These are phyloP conservation scores for Trametes sp. DNA, from an alignment of 1,284 basidiomycete genomes.

Conservation along the genomic window DNA sequence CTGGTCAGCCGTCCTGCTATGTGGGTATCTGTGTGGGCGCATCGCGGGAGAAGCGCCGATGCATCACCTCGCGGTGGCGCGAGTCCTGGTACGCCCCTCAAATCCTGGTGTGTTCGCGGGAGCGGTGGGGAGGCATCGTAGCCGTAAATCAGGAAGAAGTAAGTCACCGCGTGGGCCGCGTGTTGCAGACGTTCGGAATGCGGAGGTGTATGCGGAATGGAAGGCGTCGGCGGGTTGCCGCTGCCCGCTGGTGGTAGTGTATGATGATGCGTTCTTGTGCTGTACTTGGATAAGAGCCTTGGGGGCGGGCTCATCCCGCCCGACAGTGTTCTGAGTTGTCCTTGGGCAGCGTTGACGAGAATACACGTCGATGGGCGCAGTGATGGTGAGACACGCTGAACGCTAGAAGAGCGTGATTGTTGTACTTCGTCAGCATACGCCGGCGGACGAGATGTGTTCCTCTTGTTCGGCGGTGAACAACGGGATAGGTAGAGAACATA, in stretches of 20 bases:
- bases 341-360: background rate
- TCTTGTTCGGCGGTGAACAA: too few species aligned
- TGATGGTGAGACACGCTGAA: background rate
- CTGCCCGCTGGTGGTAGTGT: background rate
- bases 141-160: too few species aligned
- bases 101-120: background rate
- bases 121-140: background rate
- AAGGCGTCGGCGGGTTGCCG: background rate
- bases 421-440: background rate
- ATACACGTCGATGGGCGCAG: background rate
- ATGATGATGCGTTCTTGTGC: background rate
- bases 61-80: background rate
- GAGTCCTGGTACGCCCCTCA: background rate
- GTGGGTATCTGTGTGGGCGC: background rate
- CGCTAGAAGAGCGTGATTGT: background rate
- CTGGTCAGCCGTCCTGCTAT: background rate
- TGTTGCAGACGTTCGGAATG: background rate
- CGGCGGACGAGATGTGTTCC: background rate
- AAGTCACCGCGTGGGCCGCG: too few species aligned
- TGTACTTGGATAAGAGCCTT: slow-evolving; percentile 2
- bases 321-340: background rate
- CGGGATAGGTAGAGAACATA: background rate
- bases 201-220: background rate
- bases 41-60: slow-evolving; percentile 11
- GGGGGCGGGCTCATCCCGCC: background rate